Evolutionary conservation across 306 rosid genomes (phyloP), one percentile per base, ranked within the genome.

Genomic region (Trifolium repens): DNA sequence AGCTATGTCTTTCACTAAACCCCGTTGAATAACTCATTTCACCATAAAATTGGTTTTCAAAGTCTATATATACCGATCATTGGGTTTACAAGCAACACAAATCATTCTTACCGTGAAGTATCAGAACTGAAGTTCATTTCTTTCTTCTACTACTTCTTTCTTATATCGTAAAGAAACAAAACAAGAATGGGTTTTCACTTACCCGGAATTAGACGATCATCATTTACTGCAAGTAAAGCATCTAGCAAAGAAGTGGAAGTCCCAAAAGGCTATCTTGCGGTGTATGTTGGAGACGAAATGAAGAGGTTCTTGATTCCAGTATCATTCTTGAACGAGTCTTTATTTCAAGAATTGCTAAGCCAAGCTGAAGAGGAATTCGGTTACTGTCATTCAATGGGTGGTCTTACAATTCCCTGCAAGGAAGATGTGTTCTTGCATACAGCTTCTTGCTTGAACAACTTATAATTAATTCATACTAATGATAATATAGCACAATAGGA

Each of bases 281-380:
- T 86, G 4, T 88, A 86, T 19, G 89, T 88, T 43, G 88, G 93
- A n/a, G 87, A 43, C 62, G 77, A 83, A 53, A 84, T 71, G 74
- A 89, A 78, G 81, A 34, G 84, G 58, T 84, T 72, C 49, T 58
- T 74, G 74, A 77, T 89, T 43, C 88, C 86, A 0, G 13, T 80
- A 43, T 59, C 80, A 10, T 78, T 66, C 77, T 63, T 89, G 80
- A 81, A 83, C 30, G 62, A 84, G 17, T 80, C 88, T 58, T 61
- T 70, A n/a, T 88, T 90, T 40, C 80, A 44, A 39, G 81, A 82
- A 15, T 70, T 86, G 69, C 69, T 85, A 5, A 60, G 59, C 47
- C 76, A 71, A 43, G 81, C 83, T 9, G 88, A 84, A 60, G 86
- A 84, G 55, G 91, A 86, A 61, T 88, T 82, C 4, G 87, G 87